Evolutionary conservation across 2,329 filamentous ascomycete species (phyloP), one percentile per base, ranked within the genome.

Genomic region (Cladosporium sp.): DNA sequence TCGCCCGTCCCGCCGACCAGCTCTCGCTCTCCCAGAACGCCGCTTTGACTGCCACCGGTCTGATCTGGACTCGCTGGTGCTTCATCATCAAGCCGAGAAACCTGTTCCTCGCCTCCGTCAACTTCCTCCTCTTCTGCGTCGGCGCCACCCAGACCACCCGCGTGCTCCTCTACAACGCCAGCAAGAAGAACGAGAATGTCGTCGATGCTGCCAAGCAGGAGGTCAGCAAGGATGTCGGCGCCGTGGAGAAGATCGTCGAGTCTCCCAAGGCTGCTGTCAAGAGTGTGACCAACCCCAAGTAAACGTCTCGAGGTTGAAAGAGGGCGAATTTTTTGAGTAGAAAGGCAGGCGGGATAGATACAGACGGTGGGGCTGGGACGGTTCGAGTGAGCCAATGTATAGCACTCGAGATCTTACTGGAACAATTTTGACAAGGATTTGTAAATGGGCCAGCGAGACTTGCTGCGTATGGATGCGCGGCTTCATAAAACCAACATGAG

Each of bases 21-120:
- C 88, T 98, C 60, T 96, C 91, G 35, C 76, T 96, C 55, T 93
- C 88, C 25, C 91, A 96, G 74, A 98, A 97, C 75, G 77, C 78
- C 43, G 92, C 93, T 53, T 80, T 98, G 60, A 93, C 88, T 67
- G 84, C 84, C 62, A 98, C 93, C 8, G 93, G 93, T 59, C 73
- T 86, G 58, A 98, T 98, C 79, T 98, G 93, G 93, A 98, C 93
- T 39, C 83, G 93, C 59, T 98, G 93, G 93, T 98, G 93, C 78
- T 79, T 97, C 67, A 86, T 98, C 70, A 98, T 98, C 74, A 90
- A 84, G 72, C 93, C 93, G 51, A 84, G 83, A 72, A 98, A 98
- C 78, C 75, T 90, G 65, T 85, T 96, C 54, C 84, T 98, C 53
- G 93, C 93, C 54, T 84, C 90, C 49, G 93, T 97, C 68, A 98